These are phyloP conservation scores for Jacaranda mimosifolia DNA, from an alignment of 257 asterid species.

Conservation along the genomic window DNA sequence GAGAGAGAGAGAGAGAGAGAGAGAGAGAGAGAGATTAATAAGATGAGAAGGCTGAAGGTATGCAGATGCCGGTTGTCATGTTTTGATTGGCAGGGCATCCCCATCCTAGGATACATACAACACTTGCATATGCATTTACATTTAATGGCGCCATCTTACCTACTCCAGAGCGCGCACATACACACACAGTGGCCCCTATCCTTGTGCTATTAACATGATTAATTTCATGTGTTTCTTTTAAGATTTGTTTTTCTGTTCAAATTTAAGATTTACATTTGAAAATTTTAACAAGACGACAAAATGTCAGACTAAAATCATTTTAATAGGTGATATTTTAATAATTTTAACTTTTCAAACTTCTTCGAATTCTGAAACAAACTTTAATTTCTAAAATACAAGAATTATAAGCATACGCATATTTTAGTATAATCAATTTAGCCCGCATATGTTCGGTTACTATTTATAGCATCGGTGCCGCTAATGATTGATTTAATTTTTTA, in stretches of 20 bases:
- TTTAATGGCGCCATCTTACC: constrained; percentile 12
- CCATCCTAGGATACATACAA: neutral
- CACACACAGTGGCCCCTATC: neutral
- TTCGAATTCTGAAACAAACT: neutral
- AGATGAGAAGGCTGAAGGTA: too few relatives aligned
- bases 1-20: too few relatives aligned
- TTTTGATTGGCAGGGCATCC: neutral
- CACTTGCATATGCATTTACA: neutral
- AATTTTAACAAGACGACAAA: too few relatives aligned
- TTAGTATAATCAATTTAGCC: neutral
- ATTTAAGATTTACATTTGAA: too few relatives aligned
- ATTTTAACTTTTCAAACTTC: neutral
- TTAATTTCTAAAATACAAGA: neutral
- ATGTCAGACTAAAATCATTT: too few relatives aligned
- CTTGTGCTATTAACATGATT: constrained; percentile 8
- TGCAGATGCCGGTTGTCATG: neutral
- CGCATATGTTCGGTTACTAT: constrained; percentile 19
- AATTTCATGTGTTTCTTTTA: constrained; percentile 24
- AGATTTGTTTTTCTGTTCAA: too few relatives aligned
- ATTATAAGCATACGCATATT: constrained; percentile 28
- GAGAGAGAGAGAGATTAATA: too few relatives aligned
- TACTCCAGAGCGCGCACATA: too few relatives aligned
- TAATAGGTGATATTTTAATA: too few relatives aligned
- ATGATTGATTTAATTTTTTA: constrained; percentile 32
- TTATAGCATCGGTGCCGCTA: constrained; percentile 29